phyloP scores from a whole-genome alignment of 2,329 filamentous ascomycete species.

The Venturia nashicola region DNA sequence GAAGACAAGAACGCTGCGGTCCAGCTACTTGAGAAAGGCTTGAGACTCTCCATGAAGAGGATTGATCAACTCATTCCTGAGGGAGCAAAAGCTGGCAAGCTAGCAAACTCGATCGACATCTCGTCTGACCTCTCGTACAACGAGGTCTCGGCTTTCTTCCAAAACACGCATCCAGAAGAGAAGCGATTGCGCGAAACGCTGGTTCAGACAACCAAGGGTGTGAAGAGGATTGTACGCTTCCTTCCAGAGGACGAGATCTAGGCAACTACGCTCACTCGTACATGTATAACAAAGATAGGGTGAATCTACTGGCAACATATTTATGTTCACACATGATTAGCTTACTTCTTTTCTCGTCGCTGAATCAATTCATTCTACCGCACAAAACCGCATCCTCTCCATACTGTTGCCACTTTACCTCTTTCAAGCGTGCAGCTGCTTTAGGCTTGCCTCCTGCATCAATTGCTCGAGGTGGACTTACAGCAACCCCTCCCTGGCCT shows the following conservation, averaged over 20 bases:
- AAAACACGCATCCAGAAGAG: background rate
- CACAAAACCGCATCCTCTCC: constrained; percentile 70
- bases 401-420: constrained; percentile 59
- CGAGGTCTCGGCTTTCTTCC: background rate
- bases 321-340: background rate
- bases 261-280: background rate
- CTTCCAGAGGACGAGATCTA: background rate
- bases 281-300: background rate
- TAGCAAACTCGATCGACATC: background rate
- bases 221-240: background rate
- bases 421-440: constrained; percentile 48
- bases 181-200: background rate
- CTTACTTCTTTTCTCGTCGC: background rate
- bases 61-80: background rate
- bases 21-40: background rate
- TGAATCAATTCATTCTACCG: constrained; percentile 28
- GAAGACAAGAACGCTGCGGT: background rate
- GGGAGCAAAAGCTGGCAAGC: background rate
- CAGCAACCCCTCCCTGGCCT: constrained; percentile 62
- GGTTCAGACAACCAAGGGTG: background rate
- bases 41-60: background rate
- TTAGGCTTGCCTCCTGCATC: constrained; percentile 33
- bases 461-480: constrained; percentile 49
- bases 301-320: background rate
- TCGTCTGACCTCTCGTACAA: background rate